Conservation (phyloP, 352 stramenopile species). For the Globisporangium paroecandrum region DNA sequence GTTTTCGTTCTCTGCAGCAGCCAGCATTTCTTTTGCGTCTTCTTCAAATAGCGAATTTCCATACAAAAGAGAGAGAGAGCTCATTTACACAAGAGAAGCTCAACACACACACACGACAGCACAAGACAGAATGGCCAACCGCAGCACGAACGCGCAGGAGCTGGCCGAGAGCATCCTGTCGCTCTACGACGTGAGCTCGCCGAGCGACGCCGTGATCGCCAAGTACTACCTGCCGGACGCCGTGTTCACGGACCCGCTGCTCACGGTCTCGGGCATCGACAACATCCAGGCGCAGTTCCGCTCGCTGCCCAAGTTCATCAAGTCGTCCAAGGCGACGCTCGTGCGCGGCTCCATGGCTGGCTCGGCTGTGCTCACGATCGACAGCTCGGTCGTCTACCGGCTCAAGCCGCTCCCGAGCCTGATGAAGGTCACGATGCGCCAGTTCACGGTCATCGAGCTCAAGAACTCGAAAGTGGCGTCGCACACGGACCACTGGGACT, state of each 20-base stretch:
- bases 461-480: conserved; percentile 74
- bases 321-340: conserved; percentile 71
- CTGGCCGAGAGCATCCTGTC: conserved; percentile 77
- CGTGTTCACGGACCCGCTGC: conserved; percentile 77
- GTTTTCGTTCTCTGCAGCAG: not conserved
- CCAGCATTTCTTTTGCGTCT: not conserved
- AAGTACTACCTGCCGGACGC: conserved; percentile 75
- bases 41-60: conserved; percentile 6
- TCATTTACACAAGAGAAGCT: not conserved
- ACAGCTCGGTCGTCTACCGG: conserved; percentile 72
- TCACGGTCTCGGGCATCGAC: conserved; percentile 65
- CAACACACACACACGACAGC: not conserved
- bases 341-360: conserved; percentile 82
- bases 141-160: conserved; percentile 70
- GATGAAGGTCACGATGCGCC: conserved; percentile 66
- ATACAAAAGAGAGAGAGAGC: conserved; percentile 1
- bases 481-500: conserved; percentile 84
- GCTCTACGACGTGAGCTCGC: conserved; percentile 75
- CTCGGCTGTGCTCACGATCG: conserved; percentile 72
- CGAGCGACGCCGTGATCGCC: conserved; percentile 67
- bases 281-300: conserved; percentile 87
- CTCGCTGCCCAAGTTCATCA: conserved; percentile 72
- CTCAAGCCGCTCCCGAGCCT: conserved; percentile 73
- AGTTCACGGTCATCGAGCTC: conserved; percentile 83
- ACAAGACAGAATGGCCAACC: conserved; percentile 41